Conservation (phyloP, 2,329 filamentous ascomycete genomes). For the Fusarium neocosmosporiellum region DNA sequence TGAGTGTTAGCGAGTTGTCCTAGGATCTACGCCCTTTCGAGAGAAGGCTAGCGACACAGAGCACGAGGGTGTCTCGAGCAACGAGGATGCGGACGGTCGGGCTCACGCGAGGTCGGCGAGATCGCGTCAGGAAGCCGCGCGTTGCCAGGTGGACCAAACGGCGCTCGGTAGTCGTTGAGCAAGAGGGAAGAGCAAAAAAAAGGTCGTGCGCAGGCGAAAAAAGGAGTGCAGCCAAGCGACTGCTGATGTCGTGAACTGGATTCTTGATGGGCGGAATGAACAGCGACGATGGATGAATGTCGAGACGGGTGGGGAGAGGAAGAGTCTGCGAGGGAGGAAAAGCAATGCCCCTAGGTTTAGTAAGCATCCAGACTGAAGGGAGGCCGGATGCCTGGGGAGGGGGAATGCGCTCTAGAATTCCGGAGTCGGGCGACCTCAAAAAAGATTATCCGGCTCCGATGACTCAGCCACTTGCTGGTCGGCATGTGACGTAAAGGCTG, state of each 20-base stretch:
- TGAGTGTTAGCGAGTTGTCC: slow-evolving; percentile 45
- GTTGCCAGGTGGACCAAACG: slow-evolving; percentile 1
- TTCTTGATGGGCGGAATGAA: slow-evolving; percentile 30
- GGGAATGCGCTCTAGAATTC: background rate
- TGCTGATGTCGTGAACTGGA: slow-evolving; percentile 21
- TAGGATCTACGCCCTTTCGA: slow-evolving; percentile 35
- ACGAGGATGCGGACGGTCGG: slow-evolving; percentile 10
- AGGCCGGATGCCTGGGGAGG: background rate
- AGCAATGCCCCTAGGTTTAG: slow-evolving; percentile 21
- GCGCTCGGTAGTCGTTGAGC: background rate
- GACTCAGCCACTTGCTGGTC: background rate
- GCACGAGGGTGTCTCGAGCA: slow-evolving; percentile 14
- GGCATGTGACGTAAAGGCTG: background rate
- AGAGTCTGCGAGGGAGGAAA: slow-evolving; percentile 36
- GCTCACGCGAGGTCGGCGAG: slow-evolving; percentile 17
- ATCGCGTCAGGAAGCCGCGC: slow-evolving; percentile 17
- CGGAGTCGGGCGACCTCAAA: background rate
- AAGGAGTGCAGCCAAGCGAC: slow-evolving; percentile 3
- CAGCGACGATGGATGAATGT: slow-evolving; percentile 31
- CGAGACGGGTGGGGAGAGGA: slow-evolving; percentile 33
- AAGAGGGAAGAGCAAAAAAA: background rate
- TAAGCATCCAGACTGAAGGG: slow-evolving; percentile 23
- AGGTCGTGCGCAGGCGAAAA: background rate
- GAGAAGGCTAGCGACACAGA: slow-evolving; percentile 38
- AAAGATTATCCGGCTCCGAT: slow-evolving; percentile 25